Evolutionary conservation across 1,284 basidiomycete species (phyloP).

Genomic region (Phellopilus nigrolimitatus): DNA sequence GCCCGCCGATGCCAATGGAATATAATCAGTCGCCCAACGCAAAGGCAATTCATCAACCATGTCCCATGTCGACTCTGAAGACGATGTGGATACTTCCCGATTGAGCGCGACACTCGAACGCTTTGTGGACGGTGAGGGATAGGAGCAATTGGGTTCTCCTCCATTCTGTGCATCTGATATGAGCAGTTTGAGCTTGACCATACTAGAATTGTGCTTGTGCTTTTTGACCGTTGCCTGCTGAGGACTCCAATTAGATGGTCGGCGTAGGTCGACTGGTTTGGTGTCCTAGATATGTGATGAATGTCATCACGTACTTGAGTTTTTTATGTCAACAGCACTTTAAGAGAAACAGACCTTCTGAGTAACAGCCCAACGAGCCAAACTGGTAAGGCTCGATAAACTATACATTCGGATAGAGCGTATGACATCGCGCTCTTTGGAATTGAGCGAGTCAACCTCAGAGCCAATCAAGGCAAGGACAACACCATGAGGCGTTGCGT

Average conservation of each 20-base stretch:
- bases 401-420: slow-evolving; percentile 75
- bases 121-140: slow-evolving; percentile 27
- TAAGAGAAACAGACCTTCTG: slow-evolving; percentile 46
- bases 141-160: slow-evolving; percentile 27
- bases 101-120: slow-evolving; percentile 21
- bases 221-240: slow-evolving; percentile 49
- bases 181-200: slow-evolving; percentile 53
- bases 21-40: slow-evolving; percentile 77
- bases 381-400: slow-evolving; percentile 61
- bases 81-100: slow-evolving; percentile 26
- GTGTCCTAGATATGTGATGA: slow-evolving; percentile 39
- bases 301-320: slow-evolving; percentile 8
- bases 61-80: slow-evolving; percentile 61
- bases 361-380: slow-evolving; percentile 66
- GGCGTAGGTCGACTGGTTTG: slow-evolving; percentile 54
- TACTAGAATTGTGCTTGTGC: slow-evolving; percentile 50
- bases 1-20: slow-evolving; percentile 59
- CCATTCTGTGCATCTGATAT: slow-evolving; percentile 42
- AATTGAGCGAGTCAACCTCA: slow-evolving; percentile 43
- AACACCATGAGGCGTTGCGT: slow-evolving; percentile 64
- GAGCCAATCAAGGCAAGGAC: slow-evolving; percentile 68
- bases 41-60: slow-evolving; percentile 70
- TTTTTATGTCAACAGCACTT: background rate
- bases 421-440: slow-evolving; percentile 44
- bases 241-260: slow-evolving; percentile 45